phyloP scores from a whole-genome alignment of 2,329 filamentous ascomycete genomes.

The Fusarium sp. region DNA sequence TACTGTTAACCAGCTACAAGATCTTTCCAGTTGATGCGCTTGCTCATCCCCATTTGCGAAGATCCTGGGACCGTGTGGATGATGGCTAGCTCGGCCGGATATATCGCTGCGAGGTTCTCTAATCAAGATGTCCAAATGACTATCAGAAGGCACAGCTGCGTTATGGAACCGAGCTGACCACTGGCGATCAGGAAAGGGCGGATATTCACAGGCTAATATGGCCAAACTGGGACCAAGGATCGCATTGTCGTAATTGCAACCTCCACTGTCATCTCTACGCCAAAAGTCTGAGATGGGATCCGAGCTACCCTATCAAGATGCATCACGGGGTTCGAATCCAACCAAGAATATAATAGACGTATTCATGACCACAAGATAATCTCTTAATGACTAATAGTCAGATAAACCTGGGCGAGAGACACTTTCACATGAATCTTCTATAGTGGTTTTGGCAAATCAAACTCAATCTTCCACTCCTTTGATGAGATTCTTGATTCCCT shows the following conservation, averaged over 20 bases:
- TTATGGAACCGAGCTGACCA: conserved; percentile 5
- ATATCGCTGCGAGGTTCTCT: not conserved
- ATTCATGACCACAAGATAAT: not conserved
- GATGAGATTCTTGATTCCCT: conserved; percentile 78
- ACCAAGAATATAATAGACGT: not conserved
- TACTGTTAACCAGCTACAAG: not conserved
- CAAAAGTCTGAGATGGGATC: conserved; percentile 16
- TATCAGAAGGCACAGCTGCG: not conserved
- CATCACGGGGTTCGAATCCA: not conserved
- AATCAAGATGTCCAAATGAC: not conserved
- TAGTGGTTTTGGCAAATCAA: not conserved
- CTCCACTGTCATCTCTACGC: not conserved
- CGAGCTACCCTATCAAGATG: conserved; percentile 6
- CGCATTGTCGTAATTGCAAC: not conserved
- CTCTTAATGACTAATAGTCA: too few relatives aligned
- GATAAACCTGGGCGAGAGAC: too few relatives aligned
- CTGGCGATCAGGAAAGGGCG: not conserved
- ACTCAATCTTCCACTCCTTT: conserved; percentile 22
- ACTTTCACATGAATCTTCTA: not conserved
- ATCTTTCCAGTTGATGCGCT: not conserved
- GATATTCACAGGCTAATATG: not conserved
- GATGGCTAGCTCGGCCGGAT: not conserved
- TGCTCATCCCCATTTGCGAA: not conserved
- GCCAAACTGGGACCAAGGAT: not conserved
- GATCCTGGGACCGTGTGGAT: not conserved